phyloP scores from a whole-genome alignment of 768 basidiomycete genomes.

The Roridomyces roridus region DNA sequence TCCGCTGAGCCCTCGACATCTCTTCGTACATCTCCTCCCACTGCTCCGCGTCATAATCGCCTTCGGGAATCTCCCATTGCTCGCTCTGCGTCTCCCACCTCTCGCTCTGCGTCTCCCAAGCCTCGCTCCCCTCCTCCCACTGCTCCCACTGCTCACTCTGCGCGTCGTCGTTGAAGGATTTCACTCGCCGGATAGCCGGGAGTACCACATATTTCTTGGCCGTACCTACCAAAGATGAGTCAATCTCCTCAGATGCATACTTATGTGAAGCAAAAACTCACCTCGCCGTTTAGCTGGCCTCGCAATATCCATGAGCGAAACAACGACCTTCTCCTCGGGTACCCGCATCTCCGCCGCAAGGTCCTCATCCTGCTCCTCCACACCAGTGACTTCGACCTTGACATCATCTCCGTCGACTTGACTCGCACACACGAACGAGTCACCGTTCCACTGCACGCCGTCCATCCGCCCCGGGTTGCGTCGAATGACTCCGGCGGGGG shows the following conservation, averaged over 20 bases:
- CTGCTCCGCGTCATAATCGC: slow-evolving; percentile 22
- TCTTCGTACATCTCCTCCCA: slow-evolving; percentile 35
- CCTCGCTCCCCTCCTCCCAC: slow-evolving; percentile 25
- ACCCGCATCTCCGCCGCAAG: neutral
- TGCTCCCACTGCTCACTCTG: slow-evolving; percentile 16
- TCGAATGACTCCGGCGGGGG: slow-evolving; percentile 12
- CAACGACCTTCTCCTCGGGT: slow-evolving; percentile 14
- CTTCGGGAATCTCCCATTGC: slow-evolving; percentile 5
- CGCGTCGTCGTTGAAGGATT: slow-evolving; percentile 27
- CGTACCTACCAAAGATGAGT: slow-evolving; percentile 24
- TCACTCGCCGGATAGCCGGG: slow-evolving; percentile 18
- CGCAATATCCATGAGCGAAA: slow-evolving; percentile 38
- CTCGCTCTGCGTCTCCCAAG: slow-evolving; percentile 9
- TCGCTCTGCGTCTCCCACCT: slow-evolving; percentile 19
- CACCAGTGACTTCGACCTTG: slow-evolving; percentile 23
- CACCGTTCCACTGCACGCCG: slow-evolving; percentile 31
- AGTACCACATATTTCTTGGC: slow-evolving; percentile 35
- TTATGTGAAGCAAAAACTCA: neutral
- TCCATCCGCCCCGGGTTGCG: slow-evolving; percentile 32
- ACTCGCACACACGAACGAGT: slow-evolving; percentile 26
- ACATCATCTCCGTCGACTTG: slow-evolving; percentile 31
- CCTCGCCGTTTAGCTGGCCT: slow-evolving; percentile 40
- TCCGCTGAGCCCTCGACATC: neutral
- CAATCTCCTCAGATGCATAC: neutral
- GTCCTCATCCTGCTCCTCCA: neutral